Conservation (phyloP, 2,329 filamentous ascomycete species). For the Capronia epimyces region DNA sequence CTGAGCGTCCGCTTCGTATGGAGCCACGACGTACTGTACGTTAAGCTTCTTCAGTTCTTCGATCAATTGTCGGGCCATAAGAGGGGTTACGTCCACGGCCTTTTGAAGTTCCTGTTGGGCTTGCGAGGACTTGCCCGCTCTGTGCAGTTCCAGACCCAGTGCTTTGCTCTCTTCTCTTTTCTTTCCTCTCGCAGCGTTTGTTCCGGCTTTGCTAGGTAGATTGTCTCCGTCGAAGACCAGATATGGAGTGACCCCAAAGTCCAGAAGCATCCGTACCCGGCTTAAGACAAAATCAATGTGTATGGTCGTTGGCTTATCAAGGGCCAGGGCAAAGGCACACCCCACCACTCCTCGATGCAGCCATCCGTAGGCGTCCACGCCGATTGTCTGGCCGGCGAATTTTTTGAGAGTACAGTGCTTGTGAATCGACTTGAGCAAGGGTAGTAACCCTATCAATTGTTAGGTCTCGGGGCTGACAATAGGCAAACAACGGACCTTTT, state of each 20-base stretch:
- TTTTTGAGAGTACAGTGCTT: constrained; percentile 80
- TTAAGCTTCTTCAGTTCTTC: constrained; percentile 78
- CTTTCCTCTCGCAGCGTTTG: constrained; percentile 70
- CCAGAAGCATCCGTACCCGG: constrained; percentile 85
- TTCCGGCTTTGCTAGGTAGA: constrained; percentile 85
- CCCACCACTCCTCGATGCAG: constrained; percentile 86
- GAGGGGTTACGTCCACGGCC: constrained; percentile 87
- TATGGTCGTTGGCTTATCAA: constrained; percentile 82
- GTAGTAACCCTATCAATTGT: constrained; percentile 63
- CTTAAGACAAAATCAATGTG: constrained; percentile 87
- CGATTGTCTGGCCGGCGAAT: constrained; percentile 79
- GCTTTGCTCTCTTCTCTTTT: constrained; percentile 71
- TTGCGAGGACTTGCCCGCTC: constrained; percentile 71
- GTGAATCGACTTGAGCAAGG: constrained; percentile 93
- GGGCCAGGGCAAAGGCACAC: constrained; percentile 84
- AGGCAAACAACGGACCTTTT: constrained; percentile 30
- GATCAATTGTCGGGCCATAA: constrained; percentile 89
- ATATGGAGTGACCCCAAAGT: constrained; percentile 92
- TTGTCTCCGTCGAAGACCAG: constrained; percentile 94
- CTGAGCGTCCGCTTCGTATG: constrained; percentile 97
- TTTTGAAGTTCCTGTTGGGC: constrained; percentile 88
- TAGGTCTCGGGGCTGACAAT: background rate
- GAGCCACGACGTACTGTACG: constrained; percentile 85
- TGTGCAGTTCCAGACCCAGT: constrained; percentile 70
- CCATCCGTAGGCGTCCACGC: constrained; percentile 98